Conservation (phyloP, 2,329 filamentous ascomycete species). For the Epichloe amarillans region DNA sequence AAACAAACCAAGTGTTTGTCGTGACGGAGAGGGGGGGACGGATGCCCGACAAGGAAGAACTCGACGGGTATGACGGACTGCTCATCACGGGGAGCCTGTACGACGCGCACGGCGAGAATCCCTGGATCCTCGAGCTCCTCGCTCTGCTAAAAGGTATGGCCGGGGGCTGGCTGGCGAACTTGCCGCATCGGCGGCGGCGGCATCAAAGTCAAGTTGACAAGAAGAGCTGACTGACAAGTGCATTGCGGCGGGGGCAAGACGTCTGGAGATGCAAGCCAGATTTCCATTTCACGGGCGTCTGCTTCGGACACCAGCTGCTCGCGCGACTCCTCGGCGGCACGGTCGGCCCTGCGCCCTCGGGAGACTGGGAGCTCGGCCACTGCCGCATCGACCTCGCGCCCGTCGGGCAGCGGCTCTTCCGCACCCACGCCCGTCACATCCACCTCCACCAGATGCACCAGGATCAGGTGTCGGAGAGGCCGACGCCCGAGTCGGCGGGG, state of each 20-base stretch:
- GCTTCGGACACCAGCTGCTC: constrained; percentile 73
- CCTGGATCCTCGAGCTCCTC: constrained; percentile 62
- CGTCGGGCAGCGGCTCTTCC: constrained; percentile 46
- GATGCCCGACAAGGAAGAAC: constrained; percentile 33
- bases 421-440: background rate
- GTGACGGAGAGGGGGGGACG: constrained; percentile 34
- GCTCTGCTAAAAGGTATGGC: constrained; percentile 33
- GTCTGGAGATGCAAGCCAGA: constrained; percentile 37
- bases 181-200: no score
- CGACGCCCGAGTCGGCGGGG: constrained; percentile 32
- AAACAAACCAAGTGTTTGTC: constrained; percentile 41
- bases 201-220: no score
- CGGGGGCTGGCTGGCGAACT: background rate
- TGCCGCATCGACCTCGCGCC: constrained; percentile 48
- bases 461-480: constrained; percentile 55
- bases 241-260: constrained; percentile 16
- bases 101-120: constrained; percentile 56
- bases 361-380: constrained; percentile 62
- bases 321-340: constrained; percentile 56
- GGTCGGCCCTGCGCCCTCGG: constrained; percentile 49
- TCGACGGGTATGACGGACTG: constrained; percentile 57
- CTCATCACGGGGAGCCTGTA: constrained; percentile 57
- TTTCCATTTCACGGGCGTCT: constrained; percentile 56
- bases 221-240: background rate
- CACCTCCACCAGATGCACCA: constrained; percentile 2